Percentiles rank a stretch among this genome's conserved stretches.
Evolutionary conservation across 495 filamentous ascomycete genomes (phyloP).

Genomic region (Pyrenula aspistea): DNA sequence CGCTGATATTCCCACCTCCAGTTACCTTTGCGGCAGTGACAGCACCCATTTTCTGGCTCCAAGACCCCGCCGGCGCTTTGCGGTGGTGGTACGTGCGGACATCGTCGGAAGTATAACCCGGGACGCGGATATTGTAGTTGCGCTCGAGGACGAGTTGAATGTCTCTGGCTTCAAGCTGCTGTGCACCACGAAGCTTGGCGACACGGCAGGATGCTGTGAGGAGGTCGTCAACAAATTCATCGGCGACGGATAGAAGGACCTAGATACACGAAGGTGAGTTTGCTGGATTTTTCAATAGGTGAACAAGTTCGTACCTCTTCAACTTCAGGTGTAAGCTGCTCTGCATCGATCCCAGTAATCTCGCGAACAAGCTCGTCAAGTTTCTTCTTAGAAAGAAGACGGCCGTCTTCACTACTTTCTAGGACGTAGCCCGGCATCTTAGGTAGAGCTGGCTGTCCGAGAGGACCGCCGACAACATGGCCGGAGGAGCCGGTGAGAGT

Average conservation of each 20-base stretch:
- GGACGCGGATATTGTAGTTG: conserved; percentile 95
- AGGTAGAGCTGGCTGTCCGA: conserved; percentile 74
- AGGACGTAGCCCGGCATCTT: conserved; percentile 72
- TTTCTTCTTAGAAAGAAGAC: conserved; percentile 89
- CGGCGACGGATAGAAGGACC: conserved; percentile 80
- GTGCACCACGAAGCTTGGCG: conserved; percentile 82
- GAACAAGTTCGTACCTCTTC: conserved; percentile 58
- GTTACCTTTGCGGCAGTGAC: conserved; percentile 80
- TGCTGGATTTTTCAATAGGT: conserved; percentile 2
- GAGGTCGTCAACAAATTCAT: conserved; percentile 89
- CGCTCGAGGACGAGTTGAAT: conserved; percentile 91
- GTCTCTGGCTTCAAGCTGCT: conserved; percentile 82
- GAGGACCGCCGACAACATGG: conserved; percentile 58
- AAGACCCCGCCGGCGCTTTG: conserved; percentile 70
- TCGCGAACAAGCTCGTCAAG: conserved; percentile 89
- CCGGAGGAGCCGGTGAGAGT: conserved; percentile 66
- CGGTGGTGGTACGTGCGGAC: conserved; percentile 77
- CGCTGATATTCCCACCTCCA: conserved; percentile 5
- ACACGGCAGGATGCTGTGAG: conserved; percentile 76
- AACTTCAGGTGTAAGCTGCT: conserved; percentile 73
- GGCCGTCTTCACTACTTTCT: conserved; percentile 70
- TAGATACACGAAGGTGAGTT: conserved; percentile 28
- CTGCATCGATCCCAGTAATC: conserved; percentile 70
- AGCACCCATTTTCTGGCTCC: conserved; percentile 93
- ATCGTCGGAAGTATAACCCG: conserved; percentile 88